phyloP scores from a whole-genome alignment of 352 stramenopile species.

The Albugo laibachii region DNA sequence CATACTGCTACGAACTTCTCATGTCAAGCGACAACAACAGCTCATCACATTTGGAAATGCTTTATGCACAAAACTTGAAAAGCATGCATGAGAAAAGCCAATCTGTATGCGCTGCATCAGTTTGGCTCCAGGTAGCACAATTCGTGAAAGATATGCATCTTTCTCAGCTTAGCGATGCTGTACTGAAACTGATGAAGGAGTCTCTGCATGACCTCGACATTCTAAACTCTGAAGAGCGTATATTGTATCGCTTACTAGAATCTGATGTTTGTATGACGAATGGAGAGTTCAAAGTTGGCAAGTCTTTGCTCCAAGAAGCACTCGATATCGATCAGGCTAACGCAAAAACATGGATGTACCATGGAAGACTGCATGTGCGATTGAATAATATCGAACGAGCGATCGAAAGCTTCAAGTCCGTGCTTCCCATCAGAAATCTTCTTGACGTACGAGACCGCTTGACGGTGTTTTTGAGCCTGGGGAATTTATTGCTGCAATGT shows the following conservation, averaged over 20 bases:
- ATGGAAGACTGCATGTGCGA: conserved; percentile 22
- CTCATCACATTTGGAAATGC: conserved; percentile 36
- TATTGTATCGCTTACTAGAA: conserved; percentile 24
- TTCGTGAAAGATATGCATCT: conserved; percentile 25
- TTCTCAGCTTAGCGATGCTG: conserved; percentile 10
- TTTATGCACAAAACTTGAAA: conserved; percentile 25
- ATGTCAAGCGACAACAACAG: conserved; percentile 31
- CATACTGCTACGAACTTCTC: conserved; percentile 28
- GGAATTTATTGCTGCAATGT: conserved; percentile 35
- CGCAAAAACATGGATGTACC: conserved; percentile 30
- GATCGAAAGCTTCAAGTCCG: conserved; percentile 30
- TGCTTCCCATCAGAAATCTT: conserved; percentile 14
- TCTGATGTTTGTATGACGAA: conserved; percentile 17
- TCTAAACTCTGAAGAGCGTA: conserved; percentile 20
- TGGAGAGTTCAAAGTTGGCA: conserved; percentile 10
- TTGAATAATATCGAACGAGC: conserved; percentile 17
- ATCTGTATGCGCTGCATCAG: conserved; percentile 8
- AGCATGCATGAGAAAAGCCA: conserved; percentile 1
- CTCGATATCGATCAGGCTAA: conserved; percentile 33
- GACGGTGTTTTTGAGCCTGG: conserved; percentile 28
- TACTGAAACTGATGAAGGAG: conserved; percentile 20
- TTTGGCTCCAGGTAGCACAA: conserved; percentile 40
- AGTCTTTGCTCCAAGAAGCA: conserved; percentile 24
- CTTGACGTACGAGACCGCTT: conserved; percentile 17
- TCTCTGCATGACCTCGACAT: conserved; percentile 16